These are phyloP conservation scores for Thermothielavioides terrestris DNA, from an alignment of 495 filamentous ascomycete genomes.

Conservation along the genomic window DNA sequence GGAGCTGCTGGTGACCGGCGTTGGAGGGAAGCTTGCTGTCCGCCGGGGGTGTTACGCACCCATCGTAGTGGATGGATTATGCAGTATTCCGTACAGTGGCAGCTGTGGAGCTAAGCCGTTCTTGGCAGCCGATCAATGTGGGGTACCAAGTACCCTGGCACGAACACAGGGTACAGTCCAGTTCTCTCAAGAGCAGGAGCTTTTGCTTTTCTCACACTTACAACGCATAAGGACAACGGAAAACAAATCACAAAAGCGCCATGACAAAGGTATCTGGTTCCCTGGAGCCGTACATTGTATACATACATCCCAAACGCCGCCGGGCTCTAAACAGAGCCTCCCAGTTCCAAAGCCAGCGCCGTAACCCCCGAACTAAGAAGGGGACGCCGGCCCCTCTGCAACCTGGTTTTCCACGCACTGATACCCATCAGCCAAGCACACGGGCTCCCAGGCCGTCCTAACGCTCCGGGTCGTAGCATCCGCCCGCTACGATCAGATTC, in stretches of 20 bases:
- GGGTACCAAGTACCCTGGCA: slow-evolving; percentile 5
- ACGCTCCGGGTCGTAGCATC: slow-evolving; percentile 56
- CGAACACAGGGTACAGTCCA: too few relatives aligned
- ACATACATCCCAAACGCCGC: slow-evolving; percentile 3
- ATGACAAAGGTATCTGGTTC: slow-evolving; percentile 2
- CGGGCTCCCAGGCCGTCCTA: slow-evolving; percentile 5
- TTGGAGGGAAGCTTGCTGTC: background rate
- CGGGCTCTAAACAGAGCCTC: background rate
- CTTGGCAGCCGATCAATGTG: slow-evolving; percentile 16
- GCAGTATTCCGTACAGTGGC: background rate
- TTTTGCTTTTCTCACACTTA: too few relatives aligned
- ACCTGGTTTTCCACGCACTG: too few relatives aligned
- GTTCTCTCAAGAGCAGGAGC: too few relatives aligned
- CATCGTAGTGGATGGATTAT: background rate
- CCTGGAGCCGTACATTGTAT: background rate
- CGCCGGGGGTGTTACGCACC: background rate
- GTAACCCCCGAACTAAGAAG: background rate
- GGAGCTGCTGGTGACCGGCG: background rate
- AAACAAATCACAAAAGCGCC: too few relatives aligned
- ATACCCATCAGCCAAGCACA: too few relatives aligned
- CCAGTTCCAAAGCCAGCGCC: background rate
- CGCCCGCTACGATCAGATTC: slow-evolving; percentile 83
- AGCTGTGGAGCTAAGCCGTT: slow-evolving; percentile 11
- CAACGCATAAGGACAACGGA: too few relatives aligned
- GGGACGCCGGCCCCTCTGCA: too few relatives aligned